Evolutionary conservation across 169 alveolate species (phyloP), one percentile per base, ranked within the genome.

Genomic region (Plasmodium falciparum): DNA sequence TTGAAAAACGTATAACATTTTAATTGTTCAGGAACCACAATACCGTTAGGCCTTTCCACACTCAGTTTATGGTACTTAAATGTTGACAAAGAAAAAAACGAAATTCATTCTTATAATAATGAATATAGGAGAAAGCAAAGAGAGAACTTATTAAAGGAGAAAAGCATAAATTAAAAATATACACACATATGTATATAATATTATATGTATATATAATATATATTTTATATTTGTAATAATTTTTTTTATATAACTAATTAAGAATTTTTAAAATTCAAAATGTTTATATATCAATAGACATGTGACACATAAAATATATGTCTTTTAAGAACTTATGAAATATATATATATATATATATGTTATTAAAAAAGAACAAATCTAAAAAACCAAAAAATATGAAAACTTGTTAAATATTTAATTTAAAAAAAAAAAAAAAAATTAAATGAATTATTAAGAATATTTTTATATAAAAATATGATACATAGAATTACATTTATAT

Each of bases 71-170:
- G 88, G 33, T 86, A 86, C 52, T 33, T 86, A 15, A 72, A 86
- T 39, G 73, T 86, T 11, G 92, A 86, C 29, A 62, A 72, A n/a
- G 88, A 70, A 45, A 86, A 72, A 22, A 72, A 70, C 12, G 33
- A 49, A 47, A 52, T 71, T 7, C 92, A 86, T 43, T 12, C 75
- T 4, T 86, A 71, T 33, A 86, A 86, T 66, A 72, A 86, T 24
- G 92, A 86, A 69, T 86, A 86, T 66, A 66, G 92, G 9, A 62
- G 61, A 73, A 86, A 72, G 69, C 92, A 86, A 50, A 66, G 83
- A 56, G 85, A 69, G 49, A 63, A 47, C 22, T 8, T 86, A 17
- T 11, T 39, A 22, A 49, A 17, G 2, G 49, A 22, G 62, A 70
- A 63, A 54, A 58, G 22, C 39, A 12, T 6, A 15, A 52, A 70